phyloP scores from a whole-genome alignment of 169 alveolate genomes.

The Plasmodium cynomolgi region DNA sequence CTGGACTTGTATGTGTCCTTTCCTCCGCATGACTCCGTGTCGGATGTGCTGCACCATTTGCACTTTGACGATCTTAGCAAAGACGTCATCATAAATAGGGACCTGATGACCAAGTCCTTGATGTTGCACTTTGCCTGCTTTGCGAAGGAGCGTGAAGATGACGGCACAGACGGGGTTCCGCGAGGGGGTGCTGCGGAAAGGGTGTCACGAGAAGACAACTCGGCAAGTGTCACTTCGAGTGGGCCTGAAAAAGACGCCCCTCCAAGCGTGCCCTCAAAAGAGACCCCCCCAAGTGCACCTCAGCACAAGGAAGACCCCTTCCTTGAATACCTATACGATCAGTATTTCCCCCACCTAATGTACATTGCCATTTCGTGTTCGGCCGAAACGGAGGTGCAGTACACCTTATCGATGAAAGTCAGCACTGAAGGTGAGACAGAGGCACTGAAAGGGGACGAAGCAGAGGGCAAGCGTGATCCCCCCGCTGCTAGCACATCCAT shows the following conservation, averaged over 20 bases:
- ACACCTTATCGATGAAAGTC: conserved; percentile 20
- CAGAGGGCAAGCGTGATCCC: background rate
- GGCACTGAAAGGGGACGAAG: background rate
- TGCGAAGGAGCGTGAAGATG: background rate
- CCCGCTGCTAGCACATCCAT: background rate
- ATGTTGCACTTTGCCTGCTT: conserved; percentile 28
- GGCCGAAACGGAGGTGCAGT: conserved; percentile 4
- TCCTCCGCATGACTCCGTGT: conserved; percentile 48
- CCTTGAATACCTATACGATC: conserved; percentile 46
- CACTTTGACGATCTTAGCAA: conserved; percentile 35
- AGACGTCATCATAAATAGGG: conserved; percentile 29
- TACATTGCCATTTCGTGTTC: conserved; percentile 10
- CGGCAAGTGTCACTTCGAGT: background rate
- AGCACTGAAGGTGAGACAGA: background rate
- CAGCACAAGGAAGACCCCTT: background rate
- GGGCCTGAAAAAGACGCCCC: no score
- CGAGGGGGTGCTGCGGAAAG: background rate
- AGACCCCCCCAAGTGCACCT: background rate
- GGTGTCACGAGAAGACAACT: background rate
- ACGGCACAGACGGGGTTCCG: background rate
- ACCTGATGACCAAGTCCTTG: conserved; percentile 15
- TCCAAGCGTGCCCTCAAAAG: no score
- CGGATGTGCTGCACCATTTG: conserved; percentile 32
- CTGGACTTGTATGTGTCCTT: conserved; percentile 28
- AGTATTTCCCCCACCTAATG: conserved; percentile 51